Evolutionary conservation across 371 early-diverging fungal species (phyloP).

Genomic region (Haplosporangium sp.): DNA sequence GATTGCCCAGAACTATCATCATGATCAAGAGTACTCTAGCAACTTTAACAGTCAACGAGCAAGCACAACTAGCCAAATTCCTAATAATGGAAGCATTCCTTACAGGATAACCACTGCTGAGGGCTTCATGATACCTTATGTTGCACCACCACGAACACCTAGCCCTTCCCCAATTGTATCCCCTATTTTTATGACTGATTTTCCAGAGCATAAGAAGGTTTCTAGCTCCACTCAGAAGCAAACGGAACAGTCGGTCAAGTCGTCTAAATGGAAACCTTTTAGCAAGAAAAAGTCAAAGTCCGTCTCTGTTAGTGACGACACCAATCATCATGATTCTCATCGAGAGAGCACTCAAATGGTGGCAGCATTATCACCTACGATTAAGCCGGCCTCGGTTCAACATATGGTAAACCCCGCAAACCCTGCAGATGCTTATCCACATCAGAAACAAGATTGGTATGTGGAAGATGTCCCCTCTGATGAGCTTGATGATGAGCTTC

Average conservation of each 20-base stretch:
- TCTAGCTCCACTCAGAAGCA: background rate
- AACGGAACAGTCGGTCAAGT: slow-evolving; percentile 18
- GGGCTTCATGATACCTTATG: slow-evolving; percentile 6
- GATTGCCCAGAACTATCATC: slow-evolving; percentile 10
- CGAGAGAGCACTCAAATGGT: slow-evolving; percentile 3
- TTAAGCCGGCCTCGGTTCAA: background rate
- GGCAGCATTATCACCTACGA: background rate
- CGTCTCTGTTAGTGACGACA: slow-evolving; percentile 18
- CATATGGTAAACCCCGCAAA: slow-evolving; percentile 8
- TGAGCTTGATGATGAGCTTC: slow-evolving; percentile 16
- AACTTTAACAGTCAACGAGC: background rate
- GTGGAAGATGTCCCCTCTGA: slow-evolving; percentile 13
- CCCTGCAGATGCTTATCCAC: slow-evolving; percentile 11
- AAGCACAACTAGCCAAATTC: background rate
- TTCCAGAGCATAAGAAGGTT: background rate
- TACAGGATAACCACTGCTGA: background rate
- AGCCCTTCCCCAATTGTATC: slow-evolving; percentile 24
- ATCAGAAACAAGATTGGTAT: slow-evolving; percentile 34
- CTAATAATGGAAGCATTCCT: background rate
- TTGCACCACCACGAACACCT: slow-evolving; percentile 13
- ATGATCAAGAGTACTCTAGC: background rate
- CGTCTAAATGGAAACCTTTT: slow-evolving; percentile 50
- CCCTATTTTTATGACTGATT: slow-evolving; percentile 31
- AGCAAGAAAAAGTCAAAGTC: slow-evolving; percentile 56
- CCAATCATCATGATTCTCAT: background rate